phyloP scores from a whole-genome alignment of 2,329 filamentous ascomycete genomes.

The Aureobasidium lini region DNA sequence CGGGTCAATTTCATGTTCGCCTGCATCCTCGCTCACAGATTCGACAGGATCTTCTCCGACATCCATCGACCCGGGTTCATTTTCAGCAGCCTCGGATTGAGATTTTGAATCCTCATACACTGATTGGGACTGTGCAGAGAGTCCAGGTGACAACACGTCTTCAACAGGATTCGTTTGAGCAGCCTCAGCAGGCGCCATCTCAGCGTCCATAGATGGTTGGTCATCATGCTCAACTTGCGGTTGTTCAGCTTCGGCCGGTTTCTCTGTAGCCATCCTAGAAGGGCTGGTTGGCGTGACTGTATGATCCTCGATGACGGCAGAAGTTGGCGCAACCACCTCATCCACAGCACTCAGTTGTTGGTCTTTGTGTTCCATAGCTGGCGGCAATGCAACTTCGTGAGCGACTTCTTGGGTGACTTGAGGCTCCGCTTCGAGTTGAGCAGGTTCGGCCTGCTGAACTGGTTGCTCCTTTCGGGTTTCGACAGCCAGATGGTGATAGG shows the following conservation, averaged over 20 bases:
- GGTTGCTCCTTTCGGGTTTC: background rate
- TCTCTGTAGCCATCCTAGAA: background rate
- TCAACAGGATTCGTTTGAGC: background rate
- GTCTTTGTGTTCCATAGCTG: background rate
- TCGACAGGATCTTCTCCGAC: background rate
- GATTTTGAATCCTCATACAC: background rate
- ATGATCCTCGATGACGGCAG: background rate
- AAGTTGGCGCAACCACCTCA: background rate
- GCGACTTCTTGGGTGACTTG: background rate
- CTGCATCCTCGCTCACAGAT: background rate
- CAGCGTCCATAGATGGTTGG: background rate
- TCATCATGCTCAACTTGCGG: background rate
- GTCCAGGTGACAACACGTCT: background rate
- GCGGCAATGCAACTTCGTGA: background rate
- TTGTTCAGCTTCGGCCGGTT: background rate
- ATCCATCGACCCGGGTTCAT: background rate
- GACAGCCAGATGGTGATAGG: background rate
- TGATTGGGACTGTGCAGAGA: background rate
- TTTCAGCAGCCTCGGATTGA: background rate
- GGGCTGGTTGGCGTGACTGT: background rate
- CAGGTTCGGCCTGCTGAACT: background rate
- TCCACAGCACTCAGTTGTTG: background rate
- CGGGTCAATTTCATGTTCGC: background rate
- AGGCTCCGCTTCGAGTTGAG: background rate
- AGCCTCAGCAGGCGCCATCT: background rate